phyloP scores from a whole-genome alignment of 2,329 filamentous ascomycete species.

The Arthroderma sp. region DNA sequence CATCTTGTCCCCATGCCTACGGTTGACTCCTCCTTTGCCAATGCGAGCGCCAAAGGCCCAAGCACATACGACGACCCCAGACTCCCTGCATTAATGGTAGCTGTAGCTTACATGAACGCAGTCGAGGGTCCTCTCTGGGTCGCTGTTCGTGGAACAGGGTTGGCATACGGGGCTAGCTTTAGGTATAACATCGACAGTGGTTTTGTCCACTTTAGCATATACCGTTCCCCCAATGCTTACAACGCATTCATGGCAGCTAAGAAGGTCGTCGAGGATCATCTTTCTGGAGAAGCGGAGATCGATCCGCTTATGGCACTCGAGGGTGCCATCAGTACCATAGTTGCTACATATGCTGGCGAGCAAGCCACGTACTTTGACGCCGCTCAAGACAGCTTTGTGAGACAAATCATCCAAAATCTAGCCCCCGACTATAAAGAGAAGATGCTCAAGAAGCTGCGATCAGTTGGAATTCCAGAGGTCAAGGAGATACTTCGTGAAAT shows the following conservation, averaged over 20 bases:
- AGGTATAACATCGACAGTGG: conserved; percentile 65
- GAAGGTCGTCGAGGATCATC: conserved; percentile 60
- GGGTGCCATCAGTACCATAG: conserved; percentile 79
- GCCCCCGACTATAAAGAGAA: conserved; percentile 64
- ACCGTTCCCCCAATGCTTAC: conserved; percentile 76
- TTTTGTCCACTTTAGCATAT: conserved; percentile 70
- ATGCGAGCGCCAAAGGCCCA: conserved; percentile 62
- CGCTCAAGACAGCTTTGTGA: conserved; percentile 69
- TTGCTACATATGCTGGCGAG: conserved; percentile 74
- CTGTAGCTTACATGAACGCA: conserved; percentile 78
- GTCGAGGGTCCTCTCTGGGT: conserved; percentile 93
- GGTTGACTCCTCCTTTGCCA: conserved; percentile 80
- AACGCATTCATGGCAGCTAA: conserved; percentile 72
- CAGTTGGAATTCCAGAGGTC: conserved; percentile 64
- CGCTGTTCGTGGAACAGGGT: conserved; percentile 78
- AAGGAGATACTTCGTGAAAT: conserved; percentile 59
- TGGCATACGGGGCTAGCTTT: conserved; percentile 82
- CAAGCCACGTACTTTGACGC: conserved; percentile 74
- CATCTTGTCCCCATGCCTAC: conserved; percentile 82
- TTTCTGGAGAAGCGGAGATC: conserved; percentile 56
- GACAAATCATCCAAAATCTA: conserved; percentile 64
- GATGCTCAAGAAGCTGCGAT: conserved; percentile 63
- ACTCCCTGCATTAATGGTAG: conserved; percentile 74
- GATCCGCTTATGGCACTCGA: conserved; percentile 67
- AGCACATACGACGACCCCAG: conserved; percentile 62